Evolutionary conservation across 108 stramenopile genomes (phyloP), one percentile per base, ranked within the genome.

Genomic region (Aurantiochytrium sp.): DNA sequence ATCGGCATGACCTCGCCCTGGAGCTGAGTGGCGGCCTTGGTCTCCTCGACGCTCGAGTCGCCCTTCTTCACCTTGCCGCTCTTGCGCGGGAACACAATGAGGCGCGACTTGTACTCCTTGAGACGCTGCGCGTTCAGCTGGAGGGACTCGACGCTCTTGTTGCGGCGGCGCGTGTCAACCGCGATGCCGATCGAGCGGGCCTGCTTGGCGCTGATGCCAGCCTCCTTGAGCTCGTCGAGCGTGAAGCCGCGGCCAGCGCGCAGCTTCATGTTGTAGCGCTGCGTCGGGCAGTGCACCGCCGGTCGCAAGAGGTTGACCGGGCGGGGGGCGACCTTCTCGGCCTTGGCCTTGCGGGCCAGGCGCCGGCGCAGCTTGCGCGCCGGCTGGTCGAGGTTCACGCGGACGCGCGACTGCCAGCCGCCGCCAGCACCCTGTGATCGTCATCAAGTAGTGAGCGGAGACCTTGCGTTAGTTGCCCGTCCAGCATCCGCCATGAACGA

Each of bases 171-270:
- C 90, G 92, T 89, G 91, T 99, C 99, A 31, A 99, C 97, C 87
- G 97, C 95, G 89, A 99, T 97, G 73, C 99, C 99, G 69, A 99
- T 92, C 53, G 97, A 96, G 86, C 89, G 92, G 30, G 99, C 99
- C 68, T 95, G 93, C 73, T 92, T 92, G 88, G 95, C 92, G 86
- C 89, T 92, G 89, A 98, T 87, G 39, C 96, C 96, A 68, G 96
- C 99, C 42, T 92, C 97, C 96, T 97, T 97, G 81, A 99, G 90
- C 93, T 99, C 98, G 86, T 93, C 96, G 87, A 97, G 86, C 68
- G 96, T 96, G 94, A 99, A 99, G 54, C 99, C 99, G 87, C 95
- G 94, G 68, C 99, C 99, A 34, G 96, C 93, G 87, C 96, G 95
- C 34, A 95, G 90, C 95, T 98, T 98, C 91, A 96, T 95, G 85